Evolutionary conservation across 2,329 filamentous ascomycete genomes (phyloP), one percentile per base, ranked within the genome.

Genomic region (Atkinsonella hypoxylon): DNA sequence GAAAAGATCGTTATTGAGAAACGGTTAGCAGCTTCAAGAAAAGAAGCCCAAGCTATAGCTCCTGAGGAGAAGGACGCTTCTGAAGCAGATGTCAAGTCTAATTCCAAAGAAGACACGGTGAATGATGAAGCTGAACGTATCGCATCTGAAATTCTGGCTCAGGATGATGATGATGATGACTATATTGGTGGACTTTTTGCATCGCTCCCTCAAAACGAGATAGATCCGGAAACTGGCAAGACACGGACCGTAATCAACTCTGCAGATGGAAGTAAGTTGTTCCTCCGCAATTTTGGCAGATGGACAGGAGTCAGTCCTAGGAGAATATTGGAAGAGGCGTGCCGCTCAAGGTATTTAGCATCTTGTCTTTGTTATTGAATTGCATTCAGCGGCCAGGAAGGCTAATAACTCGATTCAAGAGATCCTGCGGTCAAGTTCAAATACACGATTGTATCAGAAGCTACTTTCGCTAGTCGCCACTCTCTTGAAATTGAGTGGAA

Each of bases 311-410:
- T 95, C 31, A 86, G 73, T 58, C 90, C 91, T 15, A 79, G 81
- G 54, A 78, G 85, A 56, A 76, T 87, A 30, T 69, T 97, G 12
- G 89, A 96, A 64, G 90, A 96, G 64, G 80, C 87, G n/a, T 94
- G 90, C 64, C 83, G 85, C 58, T 80, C 89, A 55, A 84, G 84
- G 84, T 85, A 66, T 45, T 4, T 20, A 17, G 32, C 10, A 10
- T 17, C 15, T 22, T 47, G 17, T 15, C 12, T 22, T 26, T 38
- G 10, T 8, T 40, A 3, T 26, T 32, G 6, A 32, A 4, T 36
- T 15, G 10, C 10, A 15, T 11, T 30, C 11, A 47, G 1, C 13
- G 18, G 8, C 12, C 3, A 13, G 15, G 26, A 12, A 12, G 9
- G 40, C 22, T 51, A 31, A 44, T 12, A 20, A 17, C 20, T 34